Conservation (phyloP, 1,139 yeast species). For the Groenewaldozyma auringiensis region DNA sequence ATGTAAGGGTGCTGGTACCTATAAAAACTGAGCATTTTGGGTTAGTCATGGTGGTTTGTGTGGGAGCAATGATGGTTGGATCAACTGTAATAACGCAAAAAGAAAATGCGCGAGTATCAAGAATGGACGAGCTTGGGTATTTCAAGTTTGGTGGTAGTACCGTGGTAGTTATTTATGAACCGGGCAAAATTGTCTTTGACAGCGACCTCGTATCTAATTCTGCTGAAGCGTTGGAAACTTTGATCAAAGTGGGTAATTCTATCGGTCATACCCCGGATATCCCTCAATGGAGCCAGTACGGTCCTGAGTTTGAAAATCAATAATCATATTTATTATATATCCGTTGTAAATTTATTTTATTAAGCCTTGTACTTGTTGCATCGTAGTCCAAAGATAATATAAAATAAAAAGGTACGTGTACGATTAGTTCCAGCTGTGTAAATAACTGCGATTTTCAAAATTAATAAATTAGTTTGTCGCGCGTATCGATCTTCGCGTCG, state of each 20-base stretch:
- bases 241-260: slow-evolving; percentile 85
- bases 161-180: slow-evolving; percentile 51
- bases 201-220: slow-evolving; percentile 67
- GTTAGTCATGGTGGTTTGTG: slow-evolving; percentile 64
- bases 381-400: no score
- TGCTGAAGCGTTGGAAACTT: slow-evolving; percentile 62
- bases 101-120: slow-evolving; percentile 47
- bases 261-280: slow-evolving; percentile 63
- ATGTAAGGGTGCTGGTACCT: slow-evolving; percentile 70
- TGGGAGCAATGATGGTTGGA: slow-evolving; percentile 99
- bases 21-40: slow-evolving; percentile 72
- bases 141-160: slow-evolving; percentile 97
- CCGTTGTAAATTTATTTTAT: no score
- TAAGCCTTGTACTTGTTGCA: no score
- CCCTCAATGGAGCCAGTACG: slow-evolving; percentile 42
- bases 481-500: no score
- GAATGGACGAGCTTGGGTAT: slow-evolving; percentile 86
- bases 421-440: no score
- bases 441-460: no score
- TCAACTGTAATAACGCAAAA: slow-evolving; percentile 68
- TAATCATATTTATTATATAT: no score
- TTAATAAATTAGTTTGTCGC: no score
- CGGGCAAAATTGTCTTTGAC: slow-evolving; percentile 49
- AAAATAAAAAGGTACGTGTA: no score
- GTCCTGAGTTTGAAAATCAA: slow-evolving; percentile 1